phyloP scores from a whole-genome alignment of 192 early-diverging fungal genomes.

The Coemansia sp. region DNA sequence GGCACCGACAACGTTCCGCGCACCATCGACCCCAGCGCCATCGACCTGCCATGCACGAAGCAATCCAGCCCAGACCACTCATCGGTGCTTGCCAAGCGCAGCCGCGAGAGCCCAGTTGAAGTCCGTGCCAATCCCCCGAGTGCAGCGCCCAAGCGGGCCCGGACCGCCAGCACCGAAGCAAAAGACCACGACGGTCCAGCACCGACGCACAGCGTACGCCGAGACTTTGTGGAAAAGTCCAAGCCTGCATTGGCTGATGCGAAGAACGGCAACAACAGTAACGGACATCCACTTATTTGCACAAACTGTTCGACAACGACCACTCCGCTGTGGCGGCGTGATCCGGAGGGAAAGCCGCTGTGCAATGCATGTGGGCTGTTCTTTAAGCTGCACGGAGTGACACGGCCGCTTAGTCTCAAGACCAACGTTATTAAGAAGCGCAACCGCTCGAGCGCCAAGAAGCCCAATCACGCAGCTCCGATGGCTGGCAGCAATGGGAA shows the following conservation, averaged over 20 bases:
- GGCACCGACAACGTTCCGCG: conserved; percentile 20
- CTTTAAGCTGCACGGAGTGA: conserved; percentile 92
- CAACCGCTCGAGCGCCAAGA: conserved; percentile 63
- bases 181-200: background rate
- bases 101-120: background rate
- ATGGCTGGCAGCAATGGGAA: background rate
- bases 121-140: too few species aligned
- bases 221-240: background rate
- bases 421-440: conserved; percentile 95
- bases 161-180: background rate
- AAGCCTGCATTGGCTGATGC: background rate
- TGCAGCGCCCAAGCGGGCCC: background rate
- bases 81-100: background rate
- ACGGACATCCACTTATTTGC: conserved; percentile 53
- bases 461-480: background rate
- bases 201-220: background rate
- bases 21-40: conserved; percentile 51
- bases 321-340: conserved; percentile 92
- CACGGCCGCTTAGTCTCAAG: conserved; percentile 87
- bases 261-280: conserved; percentile 19
- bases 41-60: conserved; percentile 14
- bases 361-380: conserved; percentile 99
- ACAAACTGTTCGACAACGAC: conserved; percentile 84
- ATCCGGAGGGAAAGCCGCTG: conserved; percentile 83
- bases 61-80: background rate